Conservation (phyloP, 192 early-diverging fungal species). For the Linnemannia hyalina region DNA sequence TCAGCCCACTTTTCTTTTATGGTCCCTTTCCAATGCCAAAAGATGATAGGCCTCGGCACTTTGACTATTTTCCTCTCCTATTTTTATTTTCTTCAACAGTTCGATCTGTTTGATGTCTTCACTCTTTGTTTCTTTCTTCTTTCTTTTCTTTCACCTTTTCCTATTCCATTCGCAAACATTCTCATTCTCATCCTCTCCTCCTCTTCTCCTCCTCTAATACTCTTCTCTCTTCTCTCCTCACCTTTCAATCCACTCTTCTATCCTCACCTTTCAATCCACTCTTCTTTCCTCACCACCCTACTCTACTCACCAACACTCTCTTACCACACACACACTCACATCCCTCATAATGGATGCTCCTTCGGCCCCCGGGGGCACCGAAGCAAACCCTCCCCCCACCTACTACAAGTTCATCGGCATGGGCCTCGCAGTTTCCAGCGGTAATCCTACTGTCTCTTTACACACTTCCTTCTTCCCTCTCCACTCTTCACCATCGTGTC, state of each 20-base stretch:
- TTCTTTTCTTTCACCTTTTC: not conserved
- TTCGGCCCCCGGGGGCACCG: conserved; percentile 2
- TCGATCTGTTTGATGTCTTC: no score
- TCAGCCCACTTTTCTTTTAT: not conserved
- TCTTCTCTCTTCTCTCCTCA: not conserved
- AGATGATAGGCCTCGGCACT: no score
- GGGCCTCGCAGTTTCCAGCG: conserved; percentile 78
- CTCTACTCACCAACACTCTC: not conserved
- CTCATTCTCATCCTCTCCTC: not conserved
- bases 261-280: not conserved
- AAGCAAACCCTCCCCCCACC: conserved; percentile 33
- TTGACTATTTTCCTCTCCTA: not conserved
- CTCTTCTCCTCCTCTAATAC: no score
- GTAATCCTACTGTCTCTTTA: conserved; percentile 34
- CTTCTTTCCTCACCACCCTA: not conserved
- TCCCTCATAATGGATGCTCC: conserved; percentile 13
- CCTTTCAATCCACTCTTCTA: not conserved
- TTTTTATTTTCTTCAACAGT: not conserved
- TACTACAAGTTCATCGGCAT: conserved; percentile 86
- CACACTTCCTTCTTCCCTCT: not conserved
- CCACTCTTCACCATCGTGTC: not conserved
- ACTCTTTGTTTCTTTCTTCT: not conserved
- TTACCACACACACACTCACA: not conserved
- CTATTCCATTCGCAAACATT: not conserved
- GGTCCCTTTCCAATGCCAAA: no score